Base-by-base conservation (phyloP, 306 rosid genomes). In the Prosopis cineraria region DNA sequence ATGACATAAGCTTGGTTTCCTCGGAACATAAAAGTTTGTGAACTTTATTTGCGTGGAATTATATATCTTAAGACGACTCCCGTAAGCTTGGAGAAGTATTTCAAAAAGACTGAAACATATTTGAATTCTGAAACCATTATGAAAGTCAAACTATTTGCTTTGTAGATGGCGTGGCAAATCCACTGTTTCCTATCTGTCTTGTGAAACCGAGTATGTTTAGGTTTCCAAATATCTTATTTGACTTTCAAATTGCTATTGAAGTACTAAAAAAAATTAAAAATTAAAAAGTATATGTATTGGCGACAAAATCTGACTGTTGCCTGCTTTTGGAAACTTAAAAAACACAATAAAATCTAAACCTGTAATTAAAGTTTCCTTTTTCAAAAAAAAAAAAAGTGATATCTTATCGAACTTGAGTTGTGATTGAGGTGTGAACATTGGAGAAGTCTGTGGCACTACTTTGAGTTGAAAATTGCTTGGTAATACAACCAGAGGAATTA, bases 381-480 rank as follows among this genome's bases (percentile, higher is more conserved):
- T 64, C 3, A n/a, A 17, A 50, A 50, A 0, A n/a, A n/a, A 6
- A 33, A 43, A 60, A 74, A 17, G 30, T 25, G 17, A 75, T 24
- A 19, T 30, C 5, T 14, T 66, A 56, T 80, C 50, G 17, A 64
- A 36, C 73, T 36, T 22, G 27, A 68, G 56, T 16, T 13, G 62
- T 69, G 69, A 63, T n/a, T 30, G 39, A 69, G 29, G 44, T 78
- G 79, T 85, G 84, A 75, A 75, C 69, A 7, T 14, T 39, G 66
- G 27, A 43, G 53, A 74, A 70, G 7, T 22, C 6, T 20, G 16
- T 70, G 68, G 62, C 52, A 41, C 41, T 34, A 44, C 33, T 71
- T 44, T 25, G 37, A n/a, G 67, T 66, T 70, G n/a, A 56, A 29
- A 72, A 30, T 3, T 66, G 64, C n/a, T 64, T 40, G 31, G 31